phyloP scores from a whole-genome alignment of 805 yeast genomes.

The Zygosaccharomyces rouxii region DNA sequence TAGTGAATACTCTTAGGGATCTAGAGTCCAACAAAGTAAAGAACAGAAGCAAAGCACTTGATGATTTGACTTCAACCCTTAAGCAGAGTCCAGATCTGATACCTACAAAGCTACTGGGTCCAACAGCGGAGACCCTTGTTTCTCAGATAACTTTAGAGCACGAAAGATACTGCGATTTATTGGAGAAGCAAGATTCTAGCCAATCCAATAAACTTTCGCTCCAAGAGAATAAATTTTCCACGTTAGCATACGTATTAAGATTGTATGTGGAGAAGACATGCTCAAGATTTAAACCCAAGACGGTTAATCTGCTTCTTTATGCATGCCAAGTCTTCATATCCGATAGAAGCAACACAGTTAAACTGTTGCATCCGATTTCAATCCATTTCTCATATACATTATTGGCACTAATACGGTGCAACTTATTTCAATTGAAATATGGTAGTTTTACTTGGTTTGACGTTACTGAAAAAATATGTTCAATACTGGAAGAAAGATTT shows the following conservation, averaged over 20 bases:
- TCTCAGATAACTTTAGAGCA: slow-evolving; percentile 38
- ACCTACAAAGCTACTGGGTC: slow-evolving; percentile 20
- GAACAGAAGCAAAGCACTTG: slow-evolving; percentile 52
- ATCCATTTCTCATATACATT: slow-evolving; percentile 27
- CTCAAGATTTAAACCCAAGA: slow-evolving; percentile 24
- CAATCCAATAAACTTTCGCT: slow-evolving; percentile 30
- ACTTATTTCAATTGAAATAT: slow-evolving; percentile 24
- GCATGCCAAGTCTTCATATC: slow-evolving; percentile 26
- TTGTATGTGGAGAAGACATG: slow-evolving; percentile 30
- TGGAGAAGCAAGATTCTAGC: not conserved
- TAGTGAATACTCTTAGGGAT: slow-evolving; percentile 13
- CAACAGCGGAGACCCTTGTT: slow-evolving; percentile 29
- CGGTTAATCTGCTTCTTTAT: slow-evolving; percentile 21
- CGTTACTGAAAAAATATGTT: slow-evolving; percentile 16
- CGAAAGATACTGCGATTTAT: slow-evolving; percentile 18
- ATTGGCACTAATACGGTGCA: slow-evolving; percentile 17
- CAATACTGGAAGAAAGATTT: slow-evolving; percentile 14
- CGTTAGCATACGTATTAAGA: slow-evolving; percentile 28
- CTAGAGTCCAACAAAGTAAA: slow-evolving; percentile 49
- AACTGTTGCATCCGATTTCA: slow-evolving; percentile 20
- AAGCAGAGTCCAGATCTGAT: slow-evolving; percentile 22
- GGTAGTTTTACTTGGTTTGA: slow-evolving; percentile 26
- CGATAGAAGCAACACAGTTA: slow-evolving; percentile 6
- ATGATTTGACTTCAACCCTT: slow-evolving; percentile 34
- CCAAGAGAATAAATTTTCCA: slow-evolving; percentile 24